Evolutionary conservation across 1,139 yeast genomes (phyloP).

Genomic region (Diutina pseudorugosa): DNA sequence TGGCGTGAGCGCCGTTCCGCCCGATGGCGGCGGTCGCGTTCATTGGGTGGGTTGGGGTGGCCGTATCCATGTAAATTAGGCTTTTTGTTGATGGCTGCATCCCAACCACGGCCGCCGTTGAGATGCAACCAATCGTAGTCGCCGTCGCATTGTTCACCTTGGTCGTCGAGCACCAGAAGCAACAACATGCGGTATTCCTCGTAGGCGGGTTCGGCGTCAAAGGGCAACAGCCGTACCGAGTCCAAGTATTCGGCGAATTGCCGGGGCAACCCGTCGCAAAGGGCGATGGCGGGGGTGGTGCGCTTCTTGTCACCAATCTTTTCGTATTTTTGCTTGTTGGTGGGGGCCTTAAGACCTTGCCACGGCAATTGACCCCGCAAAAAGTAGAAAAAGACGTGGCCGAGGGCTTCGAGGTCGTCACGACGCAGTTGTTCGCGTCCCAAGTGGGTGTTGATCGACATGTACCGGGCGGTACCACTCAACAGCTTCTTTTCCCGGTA

Average conservation of each 20-base stretch:
- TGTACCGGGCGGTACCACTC: slow-evolving; percentile 94
- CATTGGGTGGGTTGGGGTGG: slow-evolving; percentile 42
- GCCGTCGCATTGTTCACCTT: slow-evolving; percentile 70
- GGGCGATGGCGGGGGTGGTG: slow-evolving; percentile 64
- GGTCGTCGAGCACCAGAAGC: slow-evolving; percentile 57
- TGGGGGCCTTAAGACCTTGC: slow-evolving; percentile 98
- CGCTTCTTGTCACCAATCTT: slow-evolving; percentile 93
- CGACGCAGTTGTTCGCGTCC: slow-evolving; percentile 95
- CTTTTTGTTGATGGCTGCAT: slow-evolving; percentile 65
- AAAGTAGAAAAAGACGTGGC: slow-evolving; percentile 91
- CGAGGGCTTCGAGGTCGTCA: slow-evolving; percentile 90
- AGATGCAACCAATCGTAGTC: slow-evolving; percentile 92
- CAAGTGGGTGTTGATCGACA: slow-evolving; percentile 94
- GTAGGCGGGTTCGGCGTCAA: slow-evolving; percentile 93
- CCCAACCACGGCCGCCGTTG: slow-evolving; percentile 92
- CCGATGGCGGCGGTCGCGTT: slow-evolving; percentile 33
- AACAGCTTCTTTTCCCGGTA: slow-evolving; percentile 89
- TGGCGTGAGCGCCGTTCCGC: slow-evolving; percentile 10
- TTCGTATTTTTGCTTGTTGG: slow-evolving; percentile 91
- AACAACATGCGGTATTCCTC: slow-evolving; percentile 70
- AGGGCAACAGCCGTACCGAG: slow-evolving; percentile 70
- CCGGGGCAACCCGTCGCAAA: slow-evolving; percentile 74
- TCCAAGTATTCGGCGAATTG: slow-evolving; percentile 82
- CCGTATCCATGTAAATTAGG: slow-evolving; percentile 92
- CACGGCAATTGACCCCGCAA: slow-evolving; percentile 91